Conservation (phyloP, 73 alveolate genomes). For the Symbiodinium pilosum region DNA sequence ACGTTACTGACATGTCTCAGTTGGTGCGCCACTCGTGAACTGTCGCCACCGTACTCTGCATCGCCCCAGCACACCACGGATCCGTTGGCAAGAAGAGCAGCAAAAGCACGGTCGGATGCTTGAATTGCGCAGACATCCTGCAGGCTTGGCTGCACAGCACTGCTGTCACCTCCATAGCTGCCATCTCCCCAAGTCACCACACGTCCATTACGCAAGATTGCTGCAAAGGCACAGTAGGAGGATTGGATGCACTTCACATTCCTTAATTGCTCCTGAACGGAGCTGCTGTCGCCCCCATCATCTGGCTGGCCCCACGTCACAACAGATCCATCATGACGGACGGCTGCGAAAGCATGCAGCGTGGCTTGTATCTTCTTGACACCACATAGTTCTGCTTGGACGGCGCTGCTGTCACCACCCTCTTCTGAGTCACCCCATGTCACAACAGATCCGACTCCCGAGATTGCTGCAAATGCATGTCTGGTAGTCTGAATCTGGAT, state of each 20-base stretch:
- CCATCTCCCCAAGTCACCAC: background rate
- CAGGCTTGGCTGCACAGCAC: background rate
- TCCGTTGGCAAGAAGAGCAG: background rate
- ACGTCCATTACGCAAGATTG: background rate
- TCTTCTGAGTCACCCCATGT: background rate
- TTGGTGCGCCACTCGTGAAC: background rate
- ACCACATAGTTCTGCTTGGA: background rate
- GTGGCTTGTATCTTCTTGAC: background rate
- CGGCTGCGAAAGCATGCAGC: background rate
- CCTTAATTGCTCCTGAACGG: background rate
- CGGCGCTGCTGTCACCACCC: conserved; percentile 7
- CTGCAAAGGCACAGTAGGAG: background rate
- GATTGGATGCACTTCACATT: background rate
- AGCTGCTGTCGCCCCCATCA: conserved; percentile 11
- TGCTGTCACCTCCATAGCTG: conserved; percentile 9
- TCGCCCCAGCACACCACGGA: background rate
- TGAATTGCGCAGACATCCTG: background rate
- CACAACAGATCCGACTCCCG: background rate
- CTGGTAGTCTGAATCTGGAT: background rate
- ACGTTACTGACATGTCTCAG: background rate
- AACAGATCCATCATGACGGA: background rate
- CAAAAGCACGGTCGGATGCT: background rate
- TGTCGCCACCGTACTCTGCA: background rate
- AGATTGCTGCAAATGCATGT: background rate
- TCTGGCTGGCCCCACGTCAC: conserved; percentile 3